Evolutionary conservation across 192 early-diverging fungal genomes (phyloP).

Genomic region (Physocladia obscura): DNA sequence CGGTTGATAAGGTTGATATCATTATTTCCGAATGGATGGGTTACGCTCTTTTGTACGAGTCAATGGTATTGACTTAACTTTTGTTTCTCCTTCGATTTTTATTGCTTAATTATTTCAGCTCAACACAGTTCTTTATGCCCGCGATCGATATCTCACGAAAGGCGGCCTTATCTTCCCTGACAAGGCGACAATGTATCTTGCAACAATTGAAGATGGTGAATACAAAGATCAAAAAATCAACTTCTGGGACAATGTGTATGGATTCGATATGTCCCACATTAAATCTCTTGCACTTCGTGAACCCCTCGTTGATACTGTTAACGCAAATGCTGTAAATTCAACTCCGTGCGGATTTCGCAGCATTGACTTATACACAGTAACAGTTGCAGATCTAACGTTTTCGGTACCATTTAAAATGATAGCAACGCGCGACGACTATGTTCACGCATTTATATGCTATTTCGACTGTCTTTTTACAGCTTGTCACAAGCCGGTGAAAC

Average conservation of each 20-base stretch:
- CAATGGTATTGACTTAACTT: constrained; percentile 61
- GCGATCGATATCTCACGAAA: constrained; percentile 88
- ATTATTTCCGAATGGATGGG: constrained; percentile 99
- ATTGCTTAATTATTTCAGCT: constrained; percentile 42
- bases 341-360: constrained; percentile 75
- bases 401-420: constrained; percentile 77
- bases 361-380: constrained; percentile 84
- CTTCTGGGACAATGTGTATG: constrained; percentile 94
- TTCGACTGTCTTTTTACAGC: constrained; percentile 96
- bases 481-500: constrained; percentile 79
- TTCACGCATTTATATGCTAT: constrained; percentile 92
- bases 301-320: constrained; percentile 95
- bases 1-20: constrained; percentile 95
- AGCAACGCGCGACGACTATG: constrained; percentile 76
- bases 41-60: constrained; percentile 96
- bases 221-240: constrained; percentile 89
- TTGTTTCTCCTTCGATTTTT: not conserved
- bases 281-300: constrained; percentile 82
- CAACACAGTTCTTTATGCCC: constrained; percentile 96
- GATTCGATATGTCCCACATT: constrained; percentile 96
- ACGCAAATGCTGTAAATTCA: constrained; percentile 79
- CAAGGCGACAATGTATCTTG: constrained; percentile 82
- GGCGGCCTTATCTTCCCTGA: constrained; percentile 89
- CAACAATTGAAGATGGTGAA: constrained; percentile 91
- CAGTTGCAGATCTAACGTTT: constrained; percentile 84